Conservation (phyloP, 179 eudicot genomes). For the Spinacia oleracea region DNA sequence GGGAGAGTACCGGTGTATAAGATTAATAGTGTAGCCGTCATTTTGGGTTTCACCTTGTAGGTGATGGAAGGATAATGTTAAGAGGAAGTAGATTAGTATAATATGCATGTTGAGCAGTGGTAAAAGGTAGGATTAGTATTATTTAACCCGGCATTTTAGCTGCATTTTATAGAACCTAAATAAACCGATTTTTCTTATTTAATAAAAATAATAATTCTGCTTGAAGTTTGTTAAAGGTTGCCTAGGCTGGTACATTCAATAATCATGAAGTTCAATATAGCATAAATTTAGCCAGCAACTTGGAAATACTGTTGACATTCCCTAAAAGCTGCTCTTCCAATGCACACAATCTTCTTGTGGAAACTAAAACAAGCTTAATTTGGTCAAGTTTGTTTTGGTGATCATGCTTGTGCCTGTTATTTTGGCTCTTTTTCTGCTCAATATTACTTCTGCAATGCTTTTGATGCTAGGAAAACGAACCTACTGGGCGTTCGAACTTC, state of each 20-base stretch:
- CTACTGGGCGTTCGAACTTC: neutral
- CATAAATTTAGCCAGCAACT: neutral
- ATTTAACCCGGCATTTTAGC: neutral
- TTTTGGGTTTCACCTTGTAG: neutral
- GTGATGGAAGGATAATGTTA: neutral
- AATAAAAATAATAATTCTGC: neutral
- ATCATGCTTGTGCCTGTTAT: neutral
- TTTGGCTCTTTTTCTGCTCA: neutral
- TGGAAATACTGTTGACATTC: neutral
- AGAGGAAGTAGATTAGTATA: neutral
- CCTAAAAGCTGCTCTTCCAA: neutral
- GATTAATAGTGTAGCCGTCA: conserved; percentile 17
- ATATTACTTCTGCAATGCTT: neutral
- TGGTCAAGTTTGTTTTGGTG: neutral
- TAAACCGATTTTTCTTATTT: neutral
- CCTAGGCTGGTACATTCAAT: neutral
- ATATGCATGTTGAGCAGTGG: conserved; percentile 3
- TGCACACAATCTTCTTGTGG: conserved; percentile 4
- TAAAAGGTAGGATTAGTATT: too few species aligned
- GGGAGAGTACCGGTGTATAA: conserved; percentile 26
- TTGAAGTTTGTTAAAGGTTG: neutral
- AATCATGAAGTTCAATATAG: neutral
- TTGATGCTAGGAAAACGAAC: neutral
- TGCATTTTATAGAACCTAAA: conserved; percentile 4
- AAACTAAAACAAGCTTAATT: neutral